Conservation (phyloP, 108 stramenopile genomes). For the Fragilaria radians region DNA sequence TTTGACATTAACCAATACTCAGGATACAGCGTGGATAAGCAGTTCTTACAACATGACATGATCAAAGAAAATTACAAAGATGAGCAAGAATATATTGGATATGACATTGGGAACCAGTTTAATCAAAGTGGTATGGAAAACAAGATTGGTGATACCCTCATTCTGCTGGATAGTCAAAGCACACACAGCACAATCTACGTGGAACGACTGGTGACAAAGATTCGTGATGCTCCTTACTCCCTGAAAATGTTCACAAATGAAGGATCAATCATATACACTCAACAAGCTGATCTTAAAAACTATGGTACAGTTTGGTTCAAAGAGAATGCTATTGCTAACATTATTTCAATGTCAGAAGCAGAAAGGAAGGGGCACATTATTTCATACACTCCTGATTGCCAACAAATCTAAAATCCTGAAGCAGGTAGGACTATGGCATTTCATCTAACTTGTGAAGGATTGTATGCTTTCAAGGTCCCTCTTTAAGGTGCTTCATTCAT, state of each 20-base stretch:
- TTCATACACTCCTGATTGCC: background rate
- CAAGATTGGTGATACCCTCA: no score
- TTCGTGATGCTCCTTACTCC: background rate
- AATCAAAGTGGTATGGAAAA: no score
- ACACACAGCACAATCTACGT: background rate
- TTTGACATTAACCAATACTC: no score
- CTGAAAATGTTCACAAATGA: background rate
- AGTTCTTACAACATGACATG: no score
- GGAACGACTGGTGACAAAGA: background rate
- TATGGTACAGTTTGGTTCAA: background rate
- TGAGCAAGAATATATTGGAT: no score
- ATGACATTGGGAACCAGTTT: no score
- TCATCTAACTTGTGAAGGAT: background rate
- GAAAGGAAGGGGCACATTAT: background rate
- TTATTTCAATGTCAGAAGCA: background rate
- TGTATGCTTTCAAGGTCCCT: background rate
- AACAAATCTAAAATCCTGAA: background rate
- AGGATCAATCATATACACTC: background rate
- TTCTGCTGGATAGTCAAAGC: background rate
- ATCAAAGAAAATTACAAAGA: no score
- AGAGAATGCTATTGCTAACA: background rate
- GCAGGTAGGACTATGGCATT: background rate
- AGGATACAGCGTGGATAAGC: no score
- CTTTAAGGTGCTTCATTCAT: slow-evolving; percentile 5
- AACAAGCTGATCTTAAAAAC: background rate